These are phyloP conservation scores for Skeletonema potamos DNA, from an alignment of 108 stramenopile genomes.

Conservation along the genomic window DNA sequence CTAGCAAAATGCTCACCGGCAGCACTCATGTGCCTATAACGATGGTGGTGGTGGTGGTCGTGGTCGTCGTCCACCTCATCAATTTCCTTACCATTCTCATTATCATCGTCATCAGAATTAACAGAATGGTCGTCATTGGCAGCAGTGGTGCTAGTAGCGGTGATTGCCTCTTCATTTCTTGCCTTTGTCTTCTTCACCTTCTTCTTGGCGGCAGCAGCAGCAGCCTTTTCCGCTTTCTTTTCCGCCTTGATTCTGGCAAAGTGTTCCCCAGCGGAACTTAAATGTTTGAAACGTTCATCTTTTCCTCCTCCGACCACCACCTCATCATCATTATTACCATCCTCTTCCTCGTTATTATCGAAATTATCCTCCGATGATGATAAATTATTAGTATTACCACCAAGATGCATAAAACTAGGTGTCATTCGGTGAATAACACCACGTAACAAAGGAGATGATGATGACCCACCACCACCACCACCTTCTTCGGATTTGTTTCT, in stretches of 20 bases:
- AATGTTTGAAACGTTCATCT: neutral
- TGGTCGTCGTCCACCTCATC: neutral
- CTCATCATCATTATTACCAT: neutral
- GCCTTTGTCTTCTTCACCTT: neutral
- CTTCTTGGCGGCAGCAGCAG: too few relatives aligned
- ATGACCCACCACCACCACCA: too few relatives aligned
- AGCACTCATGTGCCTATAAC: neutral
- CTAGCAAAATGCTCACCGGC: neutral
- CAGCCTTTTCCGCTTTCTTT: neutral
- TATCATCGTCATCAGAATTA: neutral
- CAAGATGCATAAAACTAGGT: too few relatives aligned
- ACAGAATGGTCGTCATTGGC: too few relatives aligned
- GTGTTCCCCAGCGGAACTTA: neutral
- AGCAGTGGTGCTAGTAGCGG: too few relatives aligned
- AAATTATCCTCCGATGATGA: too few relatives aligned
- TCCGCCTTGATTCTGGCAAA: neutral
- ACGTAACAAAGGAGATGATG: too few relatives aligned
- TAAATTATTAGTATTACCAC: too few relatives aligned
- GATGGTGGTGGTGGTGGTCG: too few relatives aligned
- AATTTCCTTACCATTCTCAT: neutral
- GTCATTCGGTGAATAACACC: too few relatives aligned
- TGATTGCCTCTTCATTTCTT: neutral
- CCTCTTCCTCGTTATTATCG: too few relatives aligned
- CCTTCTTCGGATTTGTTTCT: too few relatives aligned
- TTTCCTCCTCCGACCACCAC: neutral